Percentiles rank a stretch among this genome's conserved stretches.
phyloP scores from a whole-genome alignment of 176 grass and related monocot genomes.

The Oryza longistaminata region DNA sequence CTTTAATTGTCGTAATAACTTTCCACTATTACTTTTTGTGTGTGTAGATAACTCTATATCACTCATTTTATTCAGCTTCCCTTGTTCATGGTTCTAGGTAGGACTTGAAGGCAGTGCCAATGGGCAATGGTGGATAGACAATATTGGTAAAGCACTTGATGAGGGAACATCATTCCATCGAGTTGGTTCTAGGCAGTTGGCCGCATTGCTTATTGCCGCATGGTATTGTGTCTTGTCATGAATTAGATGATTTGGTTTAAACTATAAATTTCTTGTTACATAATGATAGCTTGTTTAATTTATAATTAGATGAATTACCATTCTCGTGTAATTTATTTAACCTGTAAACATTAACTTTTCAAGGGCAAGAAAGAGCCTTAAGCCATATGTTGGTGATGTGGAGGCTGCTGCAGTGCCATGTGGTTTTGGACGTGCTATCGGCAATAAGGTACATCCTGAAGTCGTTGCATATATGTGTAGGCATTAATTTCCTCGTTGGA shows the following conservation, averaged over 20 bases:
- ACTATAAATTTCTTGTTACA: slow-evolving; percentile 1
- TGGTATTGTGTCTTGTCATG: slow-evolving; percentile 55
- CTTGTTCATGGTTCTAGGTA: slow-evolving; percentile 64
- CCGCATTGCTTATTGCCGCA: slow-evolving; percentile 87
- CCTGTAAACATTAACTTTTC: slow-evolving; percentile 45
- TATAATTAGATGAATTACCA: neutral
- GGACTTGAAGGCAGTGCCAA: slow-evolving; percentile 96
- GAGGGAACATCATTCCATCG: slow-evolving; percentile 84
- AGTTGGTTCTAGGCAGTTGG: slow-evolving; percentile 98
- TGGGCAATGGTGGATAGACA: slow-evolving; percentile 97
- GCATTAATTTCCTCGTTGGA: neutral
- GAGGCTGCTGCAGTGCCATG: slow-evolving; percentile 93
- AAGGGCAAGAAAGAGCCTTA: slow-evolving; percentile 86
- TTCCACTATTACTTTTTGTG: slow-evolving; percentile 12
- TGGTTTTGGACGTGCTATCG: slow-evolving; percentile 91
- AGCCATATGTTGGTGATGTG: slow-evolving; percentile 93
- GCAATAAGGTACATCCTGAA: slow-evolving; percentile 78
- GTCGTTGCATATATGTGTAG: slow-evolving; percentile 4
- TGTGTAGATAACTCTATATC: slow-evolving; percentile 4
- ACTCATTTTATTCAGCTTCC: slow-evolving; percentile 10
- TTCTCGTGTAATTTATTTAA: slow-evolving; percentile 45
- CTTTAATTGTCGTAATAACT: neutral
- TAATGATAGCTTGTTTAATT: slow-evolving; percentile 25
- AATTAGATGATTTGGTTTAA: slow-evolving; percentile 28
- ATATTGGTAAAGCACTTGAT: slow-evolving; percentile 87